Percentiles rank a stretch among this genome's conserved stretches.
Conservation (phyloP, 495 filamentous ascomycete genomes). For the Penicillium psychrofluorescens region DNA sequence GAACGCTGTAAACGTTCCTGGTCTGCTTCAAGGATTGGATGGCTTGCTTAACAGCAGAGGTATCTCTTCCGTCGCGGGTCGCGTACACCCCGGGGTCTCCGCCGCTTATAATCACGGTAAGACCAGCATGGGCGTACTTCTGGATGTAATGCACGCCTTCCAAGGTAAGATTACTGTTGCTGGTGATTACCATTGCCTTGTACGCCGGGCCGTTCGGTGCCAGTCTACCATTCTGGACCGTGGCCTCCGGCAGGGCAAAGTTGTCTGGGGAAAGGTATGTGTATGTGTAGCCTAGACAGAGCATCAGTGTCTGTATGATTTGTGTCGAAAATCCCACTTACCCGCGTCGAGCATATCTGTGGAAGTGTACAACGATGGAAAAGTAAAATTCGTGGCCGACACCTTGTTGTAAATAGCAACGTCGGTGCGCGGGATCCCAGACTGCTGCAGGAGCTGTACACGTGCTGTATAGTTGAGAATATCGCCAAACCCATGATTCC, state of each 20-base stretch:
- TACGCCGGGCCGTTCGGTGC: slow-evolving; percentile 33
- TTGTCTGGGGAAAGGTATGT: slow-evolving; percentile 45
- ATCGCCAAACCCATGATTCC: slow-evolving; percentile 30
- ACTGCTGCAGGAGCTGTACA: slow-evolving; percentile 28
- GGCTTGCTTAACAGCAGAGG: slow-evolving; percentile 4
- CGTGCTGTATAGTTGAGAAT: slow-evolving; percentile 32
- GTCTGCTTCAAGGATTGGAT: slow-evolving; percentile 7
- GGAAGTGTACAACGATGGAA: slow-evolving; percentile 10
- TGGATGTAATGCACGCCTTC: slow-evolving; percentile 25
- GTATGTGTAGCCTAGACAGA: slow-evolving; percentile 33
- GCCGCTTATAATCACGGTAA: slow-evolving; percentile 35
- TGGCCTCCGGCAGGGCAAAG: slow-evolving; percentile 25
- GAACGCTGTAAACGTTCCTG: slow-evolving; percentile 11
- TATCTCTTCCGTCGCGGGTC: slow-evolving; percentile 4
- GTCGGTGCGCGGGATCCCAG: slow-evolving; percentile 34
- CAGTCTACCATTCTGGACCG: slow-evolving; percentile 25
- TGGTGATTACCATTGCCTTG: slow-evolving; percentile 37
- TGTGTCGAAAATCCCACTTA: not conserved
- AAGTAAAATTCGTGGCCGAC: slow-evolving; percentile 9
- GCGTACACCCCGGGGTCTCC: slow-evolving; percentile 13
- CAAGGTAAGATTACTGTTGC: slow-evolving; percentile 29
- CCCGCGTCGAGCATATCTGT: slow-evolving; percentile 12
- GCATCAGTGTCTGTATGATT: not conserved
- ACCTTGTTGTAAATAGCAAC: slow-evolving; percentile 30
- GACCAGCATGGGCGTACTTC: slow-evolving; percentile 29